These are phyloP conservation scores for Skeletonema marinoi DNA, from an alignment of 108 stramenopile genomes.

Conservation along the genomic window DNA sequence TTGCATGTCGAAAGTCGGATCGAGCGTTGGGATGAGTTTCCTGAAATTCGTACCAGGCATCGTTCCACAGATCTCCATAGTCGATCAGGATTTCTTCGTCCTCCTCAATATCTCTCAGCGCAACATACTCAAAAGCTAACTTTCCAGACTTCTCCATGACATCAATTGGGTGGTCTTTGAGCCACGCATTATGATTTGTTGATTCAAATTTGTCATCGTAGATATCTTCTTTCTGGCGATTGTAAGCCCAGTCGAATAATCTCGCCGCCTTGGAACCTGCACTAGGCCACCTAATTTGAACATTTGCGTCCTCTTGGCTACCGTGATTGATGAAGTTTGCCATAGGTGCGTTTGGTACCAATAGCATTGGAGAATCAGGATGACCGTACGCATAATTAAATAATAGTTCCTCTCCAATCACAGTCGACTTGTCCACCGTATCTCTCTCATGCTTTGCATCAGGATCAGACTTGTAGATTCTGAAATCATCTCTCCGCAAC, in stretches of 20 bases:
- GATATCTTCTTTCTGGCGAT: constrained; percentile 9
- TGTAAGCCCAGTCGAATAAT: constrained; percentile 45
- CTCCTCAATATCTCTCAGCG: constrained; percentile 51
- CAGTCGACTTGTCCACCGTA: constrained; percentile 20
- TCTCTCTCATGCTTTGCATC: constrained; percentile 16
- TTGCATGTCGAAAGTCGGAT: constrained; percentile 46
- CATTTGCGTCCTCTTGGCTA: constrained; percentile 51
- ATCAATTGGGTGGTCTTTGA: constrained; percentile 36
- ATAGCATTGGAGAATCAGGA: constrained; percentile 57
- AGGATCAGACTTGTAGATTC: constrained; percentile 38
- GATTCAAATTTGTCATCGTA: constrained; percentile 15
- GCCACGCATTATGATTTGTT: constrained; percentile 33
- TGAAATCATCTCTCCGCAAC: constrained; percentile 31
- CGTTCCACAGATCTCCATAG: constrained; percentile 72
- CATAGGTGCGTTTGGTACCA: constrained; percentile 65
- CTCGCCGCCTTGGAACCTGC: constrained; percentile 27
- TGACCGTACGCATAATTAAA: constrained; percentile 78
- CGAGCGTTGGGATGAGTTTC: constrained; percentile 29
- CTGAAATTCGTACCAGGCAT: constrained; percentile 64
- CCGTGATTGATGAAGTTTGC: constrained; percentile 76
- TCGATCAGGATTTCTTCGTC: constrained; percentile 70
- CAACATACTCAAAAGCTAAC: constrained; percentile 54
- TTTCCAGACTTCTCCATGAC: constrained; percentile 10
- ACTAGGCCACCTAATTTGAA: constrained; percentile 63
- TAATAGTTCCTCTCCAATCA: constrained; percentile 55